Evolutionary conservation across 768 basidiomycete species (phyloP), one percentile per base, ranked within the genome.

Genomic region (Mycena latifolia): DNA sequence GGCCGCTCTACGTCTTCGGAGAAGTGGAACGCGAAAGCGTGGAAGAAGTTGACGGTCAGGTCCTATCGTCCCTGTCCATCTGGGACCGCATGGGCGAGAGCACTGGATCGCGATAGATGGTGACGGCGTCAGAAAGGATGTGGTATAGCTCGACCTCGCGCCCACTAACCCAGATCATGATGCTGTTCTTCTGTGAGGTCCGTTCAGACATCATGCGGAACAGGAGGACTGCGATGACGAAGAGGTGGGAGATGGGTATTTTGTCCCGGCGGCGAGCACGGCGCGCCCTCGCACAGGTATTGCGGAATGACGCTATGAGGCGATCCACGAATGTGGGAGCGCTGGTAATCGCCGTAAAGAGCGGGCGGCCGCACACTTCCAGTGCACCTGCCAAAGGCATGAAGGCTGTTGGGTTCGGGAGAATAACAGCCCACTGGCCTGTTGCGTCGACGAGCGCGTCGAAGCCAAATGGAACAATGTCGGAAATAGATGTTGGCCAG

Each of bases 21-120:
- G 27, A 56, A 56, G 43, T 56, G 55, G 18, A 56, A 28, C 2
- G 55, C 28, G 25, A 56, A 56, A 2, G 55, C 43, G 15, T 56
- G 55, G 28, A 56, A 56, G 3, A 43, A 1, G 12, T 45, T 56
- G 28, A 56, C 55, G 10, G 43, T 22, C 9, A 29, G 1, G 2
- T 4, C 55, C 55, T 35, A 46, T 31, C 4, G n/a, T n/a, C n/a
- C n/a, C n/a, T 20, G 7, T 20, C 33, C 20, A 1, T n/a, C 3
- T 45, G 39, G 11, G 27, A n/a, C 25, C 11, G 12, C 10, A n/a
- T 6, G 20, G 28, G 29, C 3, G 41, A 56, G 35, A 39, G 33
- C 7, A 17, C 5, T 1, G 39, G 55, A 14, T 28, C 18, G 8
- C 28, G 27, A 18, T n/a, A 29, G 28, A 56, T 56, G 11, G 39